Base-by-base conservation (phyloP, 192 early-diverging fungal species). In the Linnemannia exigua region DNA sequence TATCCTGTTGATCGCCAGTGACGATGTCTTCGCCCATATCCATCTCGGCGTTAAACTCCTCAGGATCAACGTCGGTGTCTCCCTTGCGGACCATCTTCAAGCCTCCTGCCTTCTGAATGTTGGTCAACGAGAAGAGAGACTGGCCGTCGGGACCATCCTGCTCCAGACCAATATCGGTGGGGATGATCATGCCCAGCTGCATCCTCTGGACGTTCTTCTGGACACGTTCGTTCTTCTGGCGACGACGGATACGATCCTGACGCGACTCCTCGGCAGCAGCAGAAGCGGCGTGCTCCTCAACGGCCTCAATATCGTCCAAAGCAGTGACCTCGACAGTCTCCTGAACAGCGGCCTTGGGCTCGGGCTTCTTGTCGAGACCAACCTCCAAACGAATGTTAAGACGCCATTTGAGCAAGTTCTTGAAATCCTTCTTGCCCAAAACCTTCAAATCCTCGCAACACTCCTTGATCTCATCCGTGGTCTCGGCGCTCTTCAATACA, bases 401-500 rank as follows among this genome's bases (percentile, higher is more conserved):
- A 54, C 97, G 91, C 98, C 98, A 99, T 82, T 95, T 96, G 77
- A 99, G 92, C 70, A 99, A 84, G 37, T 80, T 86, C 88, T 96
- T 96, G 82, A 99, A 99, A 79, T 99, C 98, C 87, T 94, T 95
- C 80, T 97, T 98, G 36, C 98, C 97, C 25, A 99, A 89, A 16
- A 98, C 95, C 75, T 95, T 94, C 84, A 99, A 92, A 91, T 99
- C 98, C 74, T 91, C 89, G 85, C 95, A 97, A 47, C 93, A 93
- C 5, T 90, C 87, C 81, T 94, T 90, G 73, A 99, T 94, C 74
- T 97, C 95, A 69, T 95, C 92, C 5, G 94, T 96, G 5, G 97
- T 97, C 61, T 93, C 90, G 17, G 92, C 87, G 37, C 82, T 81
- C 76, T 84, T 82, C 6, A 87, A 70, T 14, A 72, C 79, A 67